Evolutionary conservation across 2,329 filamentous ascomycete genomes (phyloP).

Genomic region (Talaromyces pinophilus): DNA sequence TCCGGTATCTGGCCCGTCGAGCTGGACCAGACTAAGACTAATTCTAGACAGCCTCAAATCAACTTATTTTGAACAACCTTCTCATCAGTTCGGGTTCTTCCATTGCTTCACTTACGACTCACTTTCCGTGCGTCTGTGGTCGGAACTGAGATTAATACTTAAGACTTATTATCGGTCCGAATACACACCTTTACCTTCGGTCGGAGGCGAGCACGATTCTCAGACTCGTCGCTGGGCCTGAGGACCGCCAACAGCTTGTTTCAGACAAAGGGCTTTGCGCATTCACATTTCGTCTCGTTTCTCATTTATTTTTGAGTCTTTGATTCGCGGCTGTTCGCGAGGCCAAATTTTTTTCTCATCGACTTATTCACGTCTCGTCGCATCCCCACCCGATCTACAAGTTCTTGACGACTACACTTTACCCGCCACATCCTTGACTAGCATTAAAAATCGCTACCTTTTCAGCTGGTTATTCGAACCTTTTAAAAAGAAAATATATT

Average conservation of each 20-base stretch:
- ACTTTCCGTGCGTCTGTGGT: neutral
- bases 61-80: slow-evolving; percentile 3
- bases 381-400: neutral
- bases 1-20: neutral
- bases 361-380: neutral
- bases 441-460: neutral
- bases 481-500: neutral
- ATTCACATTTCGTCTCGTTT: neutral
- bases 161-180: neutral
- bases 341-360: no score
- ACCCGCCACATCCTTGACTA: neutral
- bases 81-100: neutral
- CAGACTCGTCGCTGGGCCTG: neutral
- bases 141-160: neutral
- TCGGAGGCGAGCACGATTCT: slow-evolving; percentile 6
- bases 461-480: neutral
- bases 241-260: slow-evolving; percentile 1
- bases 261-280: neutral
- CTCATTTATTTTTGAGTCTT: neutral
- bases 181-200: neutral
- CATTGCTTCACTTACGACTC: neutral
- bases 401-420: neutral
- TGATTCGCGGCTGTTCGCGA: no score
- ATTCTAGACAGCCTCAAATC: slow-evolving; percentile 6
- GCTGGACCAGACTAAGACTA: neutral